These are phyloP conservation scores for Zygosaccharomyces pseudobailii DNA, from an alignment of 1,139 yeast genomes.

Conservation along the genomic window DNA sequence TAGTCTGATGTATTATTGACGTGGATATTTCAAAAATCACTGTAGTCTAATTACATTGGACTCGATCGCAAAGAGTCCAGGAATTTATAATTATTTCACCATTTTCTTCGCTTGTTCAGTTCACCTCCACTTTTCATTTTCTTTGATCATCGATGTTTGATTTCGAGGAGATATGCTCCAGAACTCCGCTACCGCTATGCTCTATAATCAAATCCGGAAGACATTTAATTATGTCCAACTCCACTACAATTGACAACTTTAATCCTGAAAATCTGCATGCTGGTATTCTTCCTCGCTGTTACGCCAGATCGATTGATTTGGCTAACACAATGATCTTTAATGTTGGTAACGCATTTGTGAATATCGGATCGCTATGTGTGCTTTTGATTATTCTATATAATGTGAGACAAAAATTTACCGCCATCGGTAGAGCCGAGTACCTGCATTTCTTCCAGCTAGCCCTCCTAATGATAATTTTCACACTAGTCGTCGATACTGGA, in stretches of 20 bases:
- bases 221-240: slow-evolving; percentile 25
- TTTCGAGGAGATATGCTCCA: slow-evolving; percentile 60
- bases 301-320: slow-evolving; percentile 76
- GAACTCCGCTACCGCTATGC: slow-evolving; percentile 75
- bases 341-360: slow-evolving; percentile 83
- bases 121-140: not conserved
- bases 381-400: slow-evolving; percentile 70
- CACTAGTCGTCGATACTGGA: slow-evolving; percentile 84
- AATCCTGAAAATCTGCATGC: slow-evolving; percentile 23
- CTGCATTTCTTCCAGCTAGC: slow-evolving; percentile 62
- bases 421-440: slow-evolving; percentile 89
- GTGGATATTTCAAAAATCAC: not conserved
- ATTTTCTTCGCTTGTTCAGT: not conserved
- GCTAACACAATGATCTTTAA: slow-evolving; percentile 91
- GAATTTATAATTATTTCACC: not conserved
- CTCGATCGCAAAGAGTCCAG: not conserved
- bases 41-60: not conserved
- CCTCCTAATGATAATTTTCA: slow-evolving; percentile 53
- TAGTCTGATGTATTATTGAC: not conserved
- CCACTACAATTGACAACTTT: slow-evolving; percentile 21
- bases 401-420: slow-evolving; percentile 80
- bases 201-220: slow-evolving; percentile 30
- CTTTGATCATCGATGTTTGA: slow-evolving; percentile 28
- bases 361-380: slow-evolving; percentile 66
- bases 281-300: slow-evolving; percentile 74